Evolutionary conservation across 2,329 filamentous ascomycete genomes (phyloP), one percentile per base, ranked within the genome.

Genomic region (Colletotrichum godetiae): DNA sequence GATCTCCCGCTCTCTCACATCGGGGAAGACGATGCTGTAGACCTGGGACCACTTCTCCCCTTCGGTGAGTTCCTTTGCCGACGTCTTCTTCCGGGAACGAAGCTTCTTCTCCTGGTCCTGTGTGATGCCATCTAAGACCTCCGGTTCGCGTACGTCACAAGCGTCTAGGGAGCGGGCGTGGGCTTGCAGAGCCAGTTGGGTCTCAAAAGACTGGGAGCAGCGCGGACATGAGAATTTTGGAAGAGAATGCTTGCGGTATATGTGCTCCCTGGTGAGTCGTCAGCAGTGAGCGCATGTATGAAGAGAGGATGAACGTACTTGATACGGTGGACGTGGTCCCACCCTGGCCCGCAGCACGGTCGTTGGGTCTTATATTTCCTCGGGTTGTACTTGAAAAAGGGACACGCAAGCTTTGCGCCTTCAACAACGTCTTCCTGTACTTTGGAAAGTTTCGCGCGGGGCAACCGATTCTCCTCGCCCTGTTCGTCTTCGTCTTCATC

Each of bases 371-470:
- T 79, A 67, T 83, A 84, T 24, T 79, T 79, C 8, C 78, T 75
- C 0, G 81, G 81, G 62, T 84, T 81, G 59, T 82, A 80, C 72
- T 85, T 85, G 76, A 79, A 84, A 67, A 81, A 85, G 0, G 84
- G 84, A 65, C 83, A 85, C 4, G 83, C 83, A 42, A 83, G 35
- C 37, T 73, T 77, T 42, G 53, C 49, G 11, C 67, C 55, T 35
- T 15, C 58, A 24, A 29, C 33, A 8, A 56, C 2, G 62, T 74
- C 68, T 15, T 72, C 62, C 8, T 71, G 62, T 11, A 74, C 52
- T 33, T 59, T 67, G 7, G 57, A 53, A 10, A 72, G 31, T 35
- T 74, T 74, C 19, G 67, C 49, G 7, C 62, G 56, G 4, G 68
- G 72, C 5, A 22, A 24, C 6, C 5, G n/a, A 22, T 68, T 37